Evolutionary conservation across 1,284 basidiomycete species (phyloP).

Genomic region (Schizopora paradoxa): DNA sequence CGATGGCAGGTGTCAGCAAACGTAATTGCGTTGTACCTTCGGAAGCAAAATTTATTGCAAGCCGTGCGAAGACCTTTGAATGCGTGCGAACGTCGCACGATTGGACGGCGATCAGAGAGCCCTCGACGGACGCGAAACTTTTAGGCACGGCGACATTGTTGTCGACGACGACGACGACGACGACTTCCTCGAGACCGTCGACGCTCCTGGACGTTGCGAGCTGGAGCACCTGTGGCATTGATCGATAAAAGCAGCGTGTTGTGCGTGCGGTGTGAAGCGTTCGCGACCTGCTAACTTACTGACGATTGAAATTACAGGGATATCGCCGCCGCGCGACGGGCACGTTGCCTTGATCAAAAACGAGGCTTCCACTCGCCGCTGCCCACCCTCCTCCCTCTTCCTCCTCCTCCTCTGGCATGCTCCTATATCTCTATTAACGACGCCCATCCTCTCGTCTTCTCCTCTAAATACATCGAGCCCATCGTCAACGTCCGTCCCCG

Average conservation of each 20-base stretch:
- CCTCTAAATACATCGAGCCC: constrained; percentile 6
- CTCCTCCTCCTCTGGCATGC: constrained; percentile 19
- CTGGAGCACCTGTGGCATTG: not conserved
- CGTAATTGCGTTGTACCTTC: no score
- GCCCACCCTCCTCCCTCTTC: constrained; percentile 38
- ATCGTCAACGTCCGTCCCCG: constrained; percentile 23
- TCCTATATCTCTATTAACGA: constrained; percentile 7
- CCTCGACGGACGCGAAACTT: no score
- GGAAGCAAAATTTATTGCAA: no score
- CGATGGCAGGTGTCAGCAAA: no score
- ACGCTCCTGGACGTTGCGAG: not conserved
- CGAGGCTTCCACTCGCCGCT: constrained; percentile 47
- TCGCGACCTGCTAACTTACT: constrained; percentile 3
- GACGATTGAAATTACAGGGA: constrained; percentile 6
- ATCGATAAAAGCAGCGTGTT: not conserved
- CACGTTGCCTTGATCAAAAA: constrained; percentile 72
- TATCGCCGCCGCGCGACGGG: constrained; percentile 42
- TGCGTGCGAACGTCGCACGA: no score
- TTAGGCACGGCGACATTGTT: no score
- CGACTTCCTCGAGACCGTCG: not conserved
- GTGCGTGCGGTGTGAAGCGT: constrained; percentile 2
- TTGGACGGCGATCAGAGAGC: no score
- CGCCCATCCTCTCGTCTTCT: not conserved
- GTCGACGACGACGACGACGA: not conserved
- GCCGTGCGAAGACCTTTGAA: no score